Evolutionary conservation across 306 rosid species (phyloP), one percentile per base, ranked within the genome.

Genomic region (Quercus alba): DNA sequence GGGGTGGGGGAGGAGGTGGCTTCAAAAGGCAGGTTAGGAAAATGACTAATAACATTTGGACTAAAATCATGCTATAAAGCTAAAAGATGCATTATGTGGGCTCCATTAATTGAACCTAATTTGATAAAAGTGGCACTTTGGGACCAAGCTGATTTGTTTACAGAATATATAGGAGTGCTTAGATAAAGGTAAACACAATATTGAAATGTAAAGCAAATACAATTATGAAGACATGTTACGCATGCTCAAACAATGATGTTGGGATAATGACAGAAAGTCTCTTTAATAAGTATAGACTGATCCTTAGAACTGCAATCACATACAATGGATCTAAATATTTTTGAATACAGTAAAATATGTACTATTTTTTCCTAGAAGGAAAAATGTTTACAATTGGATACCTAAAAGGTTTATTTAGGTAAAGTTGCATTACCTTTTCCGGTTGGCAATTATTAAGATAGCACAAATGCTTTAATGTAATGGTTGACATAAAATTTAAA

Each of bases 191-290:
- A 81, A 58, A 74, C 83, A 80, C 80, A 58, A 83, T 13, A 76
- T 74, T 78, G 61, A 87, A 81, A 89, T 72, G 78, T 78, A 86
- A 93, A 91, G 90, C 64, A 84, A 75, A 74, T 72, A 63, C 82
- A 82, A 85, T 86, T 61, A 87, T 90, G 83, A 84, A 81, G 58
- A 86, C 87, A 85, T 79, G 89, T 83, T 83, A 84, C 66, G 89
- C 97, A 90, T 89, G 92, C 92, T 84, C 81, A 83, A 86, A 87
- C 87, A 88, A 91, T 76, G 77, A 81, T 86, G 91, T 72, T 56
- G 76, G 75, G 88, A 76, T 83, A 82, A 86, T 85, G 90, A 81
- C 87, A 86, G 80, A 94, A 94, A 90, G 89, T 77, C 66, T 77
- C 88, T 78, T 87, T 33, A 67, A 35, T 9, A 70, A 77, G 77